phyloP scores from a whole-genome alignment of 495 filamentous ascomycete genomes.

The Penicillium cataractarum region DNA sequence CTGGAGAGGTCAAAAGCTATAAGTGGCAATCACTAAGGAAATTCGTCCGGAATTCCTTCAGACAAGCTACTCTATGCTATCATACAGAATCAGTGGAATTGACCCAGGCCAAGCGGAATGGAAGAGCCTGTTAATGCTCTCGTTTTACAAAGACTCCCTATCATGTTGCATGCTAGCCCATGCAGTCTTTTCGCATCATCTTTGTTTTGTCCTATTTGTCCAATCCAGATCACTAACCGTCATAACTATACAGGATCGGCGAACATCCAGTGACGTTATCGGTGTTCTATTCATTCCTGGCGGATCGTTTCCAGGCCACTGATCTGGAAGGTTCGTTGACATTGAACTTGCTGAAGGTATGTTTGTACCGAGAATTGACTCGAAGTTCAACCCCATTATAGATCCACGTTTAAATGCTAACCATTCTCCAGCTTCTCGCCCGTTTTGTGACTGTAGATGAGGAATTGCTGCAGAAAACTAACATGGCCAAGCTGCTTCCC shows the following conservation, averaged over 20 bases:
- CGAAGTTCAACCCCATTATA: not conserved
- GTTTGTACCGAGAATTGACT: not conserved
- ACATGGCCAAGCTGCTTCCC: constrained; percentile 64
- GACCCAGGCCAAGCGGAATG: not conserved
- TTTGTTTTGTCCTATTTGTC: constrained; percentile 3
- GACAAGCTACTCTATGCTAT: not conserved
- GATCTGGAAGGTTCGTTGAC: constrained; percentile 67
- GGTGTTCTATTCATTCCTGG: constrained; percentile 64
- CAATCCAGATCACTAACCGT: constrained; percentile 33
- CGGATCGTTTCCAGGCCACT: constrained; percentile 65
- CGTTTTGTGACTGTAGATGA: constrained; percentile 66
- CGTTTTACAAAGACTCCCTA: not conserved
- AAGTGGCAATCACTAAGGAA: not conserved
- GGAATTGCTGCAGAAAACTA: constrained; percentile 64
- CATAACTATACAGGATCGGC: constrained; percentile 49
- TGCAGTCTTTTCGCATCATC: not conserved
- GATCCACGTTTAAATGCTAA: constrained; percentile 14
- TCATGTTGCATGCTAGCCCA: not conserved
- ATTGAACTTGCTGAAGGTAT: constrained; percentile 64
- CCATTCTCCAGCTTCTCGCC: constrained; percentile 55
- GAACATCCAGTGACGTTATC: constrained; percentile 60
- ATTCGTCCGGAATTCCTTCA: not conserved
- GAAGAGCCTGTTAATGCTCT: not conserved
- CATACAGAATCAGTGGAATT: not conserved
- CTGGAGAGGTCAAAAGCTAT: not conserved